Evolutionary conservation across 2,329 filamentous ascomycete genomes (phyloP), one percentile per base, ranked within the genome.

Genomic region (Epichloe gansuensis): DNA sequence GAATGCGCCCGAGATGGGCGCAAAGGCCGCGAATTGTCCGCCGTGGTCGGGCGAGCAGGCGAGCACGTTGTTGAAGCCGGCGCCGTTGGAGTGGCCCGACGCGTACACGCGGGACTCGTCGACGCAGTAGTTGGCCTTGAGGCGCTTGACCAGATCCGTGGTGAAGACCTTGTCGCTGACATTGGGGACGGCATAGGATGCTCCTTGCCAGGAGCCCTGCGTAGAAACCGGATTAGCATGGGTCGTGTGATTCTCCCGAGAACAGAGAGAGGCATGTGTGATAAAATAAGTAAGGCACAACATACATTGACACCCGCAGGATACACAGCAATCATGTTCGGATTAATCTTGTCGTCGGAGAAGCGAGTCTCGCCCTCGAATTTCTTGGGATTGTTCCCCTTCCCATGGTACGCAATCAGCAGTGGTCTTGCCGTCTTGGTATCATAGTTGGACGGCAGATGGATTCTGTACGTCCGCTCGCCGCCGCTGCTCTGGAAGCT

Each of bases 401-500:
- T 64, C 4, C 72, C 75, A 56, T 77, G 74, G 53, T 73, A 77
- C 0, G 71, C 73, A 9, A 77, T 61, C 9, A 77, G 67, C 2
- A 75, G 57, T 0, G 73, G 70, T 52, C 68, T 67, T 0, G 62
- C 57, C 21, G 58, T 61, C 34, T 60, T 61, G 6, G 60, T 23
- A 38, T 67, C 54, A 46, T 75, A 76, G 21, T 37, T 57, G 3
- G 51, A 49, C 5, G 61, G 61, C 13, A 62, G 52, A 43, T 62
- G 59, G 2, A 62, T 54, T 21, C 56, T 52, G 46, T 61, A 62
- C 1, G 42, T 52, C 4, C 60, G 55, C 4, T 28, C 50, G 2
- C 54, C 47, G 17, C 57, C 58, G 46, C 55, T 55, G 56, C 61
- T 62, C 28, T 60, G 37, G n/a, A 62, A 51, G 35, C 49, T 57